A percentile compares a stretch with the other conserved stretches of the same genome.
phyloP scores from a whole-genome alignment of 1,139 yeast species.

The Geotrichum europaeum region DNA sequence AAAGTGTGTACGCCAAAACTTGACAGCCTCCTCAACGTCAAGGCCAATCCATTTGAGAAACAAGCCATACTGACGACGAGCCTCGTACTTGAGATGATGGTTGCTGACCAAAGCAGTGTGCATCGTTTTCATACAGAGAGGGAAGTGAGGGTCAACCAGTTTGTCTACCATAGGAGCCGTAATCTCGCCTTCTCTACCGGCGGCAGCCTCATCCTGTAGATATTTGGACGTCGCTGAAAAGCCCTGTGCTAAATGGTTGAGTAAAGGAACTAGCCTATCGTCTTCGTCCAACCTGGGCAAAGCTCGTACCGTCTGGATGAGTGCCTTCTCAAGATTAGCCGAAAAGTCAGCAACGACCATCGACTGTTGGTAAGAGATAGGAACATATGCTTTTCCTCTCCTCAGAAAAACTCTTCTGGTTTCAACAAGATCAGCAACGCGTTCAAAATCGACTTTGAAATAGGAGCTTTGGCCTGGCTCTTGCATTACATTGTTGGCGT shows the following conservation, averaged over 20 bases:
- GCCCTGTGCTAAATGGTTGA: slow-evolving; percentile 71
- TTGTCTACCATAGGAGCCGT: slow-evolving; percentile 58
- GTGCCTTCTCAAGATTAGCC: slow-evolving; percentile 45
- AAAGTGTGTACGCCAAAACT: slow-evolving; percentile 77
- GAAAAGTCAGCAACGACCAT: slow-evolving; percentile 63
- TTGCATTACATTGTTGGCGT: not conserved
- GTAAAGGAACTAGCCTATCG: slow-evolving; percentile 76
- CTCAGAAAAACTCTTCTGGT: slow-evolving; percentile 60
- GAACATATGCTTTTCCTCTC: slow-evolving; percentile 76
- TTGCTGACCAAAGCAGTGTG: slow-evolving; percentile 53
- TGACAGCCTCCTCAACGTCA: slow-evolving; percentile 77
- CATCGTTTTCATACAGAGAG: slow-evolving; percentile 72
- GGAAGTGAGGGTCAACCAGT: slow-evolving; percentile 58
- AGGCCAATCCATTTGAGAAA: slow-evolving; percentile 88
- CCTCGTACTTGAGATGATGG: slow-evolving; percentile 74
- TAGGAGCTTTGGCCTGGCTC: slow-evolving; percentile 17
- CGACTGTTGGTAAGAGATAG: slow-evolving; percentile 71
- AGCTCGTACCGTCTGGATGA: slow-evolving; percentile 66
- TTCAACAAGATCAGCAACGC: slow-evolving; percentile 68
- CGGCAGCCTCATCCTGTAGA: slow-evolving; percentile 17
- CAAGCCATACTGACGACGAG: slow-evolving; percentile 77
- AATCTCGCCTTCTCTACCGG: slow-evolving; percentile 41
- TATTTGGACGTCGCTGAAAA: slow-evolving; percentile 37
- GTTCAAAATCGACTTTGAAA: slow-evolving; percentile 82
- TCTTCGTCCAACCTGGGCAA: slow-evolving; percentile 88